Evolutionary conservation across 2,329 filamentous ascomycete genomes (phyloP).

Genomic region (Aureobasidium vineae): DNA sequence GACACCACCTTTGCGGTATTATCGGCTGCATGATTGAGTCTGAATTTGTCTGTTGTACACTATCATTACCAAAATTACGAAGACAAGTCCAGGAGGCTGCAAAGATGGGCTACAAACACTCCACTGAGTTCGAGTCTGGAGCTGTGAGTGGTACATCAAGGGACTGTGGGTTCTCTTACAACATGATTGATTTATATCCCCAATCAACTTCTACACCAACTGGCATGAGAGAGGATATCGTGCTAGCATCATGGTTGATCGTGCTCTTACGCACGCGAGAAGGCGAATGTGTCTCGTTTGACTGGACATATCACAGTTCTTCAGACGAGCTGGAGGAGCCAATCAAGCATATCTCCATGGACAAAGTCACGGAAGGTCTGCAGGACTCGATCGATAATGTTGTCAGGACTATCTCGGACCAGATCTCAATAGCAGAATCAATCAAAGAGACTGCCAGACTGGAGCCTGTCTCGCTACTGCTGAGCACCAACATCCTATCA

Average conservation of each 20-base stretch:
- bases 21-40: neutral
- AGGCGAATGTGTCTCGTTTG: conserved; percentile 40
- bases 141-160: neutral
- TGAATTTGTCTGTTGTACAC: neutral
- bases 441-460: neutral
- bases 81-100: neutral
- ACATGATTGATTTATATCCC: neutral
- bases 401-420: conserved; percentile 34
- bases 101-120: neutral
- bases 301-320: conserved; percentile 42
- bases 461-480: conserved; percentile 4
- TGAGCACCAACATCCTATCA: conserved; percentile 25
- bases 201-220: neutral
- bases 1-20: neutral
- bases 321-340: conserved; percentile 10
- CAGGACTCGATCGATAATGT: conserved; percentile 28
- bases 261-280: conserved; percentile 47
- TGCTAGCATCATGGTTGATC: conserved; percentile 49
- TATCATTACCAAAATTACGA: neutral
- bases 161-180: too few relatives aligned
- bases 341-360: neutral
- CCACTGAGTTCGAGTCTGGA: neutral
- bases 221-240: conserved; percentile 43
- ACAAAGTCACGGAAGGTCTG: neutral
- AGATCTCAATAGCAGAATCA: conserved; percentile 35